phyloP scores from a whole-genome alignment of 441 rosid species.

The Eruca vesicaria region DNA sequence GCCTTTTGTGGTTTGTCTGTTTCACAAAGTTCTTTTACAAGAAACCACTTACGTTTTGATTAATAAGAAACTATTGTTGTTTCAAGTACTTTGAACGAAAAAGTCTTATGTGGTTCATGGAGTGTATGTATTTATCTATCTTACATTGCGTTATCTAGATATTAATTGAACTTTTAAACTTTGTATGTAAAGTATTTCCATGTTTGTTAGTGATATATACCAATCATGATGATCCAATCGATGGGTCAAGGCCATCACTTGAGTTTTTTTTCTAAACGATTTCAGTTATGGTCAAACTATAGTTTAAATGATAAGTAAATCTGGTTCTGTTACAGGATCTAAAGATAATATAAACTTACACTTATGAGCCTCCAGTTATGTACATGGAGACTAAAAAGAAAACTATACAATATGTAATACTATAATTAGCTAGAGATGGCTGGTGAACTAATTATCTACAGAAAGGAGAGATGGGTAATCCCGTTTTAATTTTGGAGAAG shows the following conservation, averaged over 20 bases:
- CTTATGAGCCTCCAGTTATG: neutral
- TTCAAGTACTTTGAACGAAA: neutral
- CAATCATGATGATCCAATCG: neutral
- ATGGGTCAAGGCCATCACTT: neutral
- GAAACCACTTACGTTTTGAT: constrained; percentile 9
- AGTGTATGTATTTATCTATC: constrained; percentile 4
- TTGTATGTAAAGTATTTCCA: neutral
- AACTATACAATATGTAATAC: neutral
- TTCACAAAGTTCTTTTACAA: constrained; percentile 15
- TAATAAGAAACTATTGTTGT: neutral
- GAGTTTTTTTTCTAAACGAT: neutral
- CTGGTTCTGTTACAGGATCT: neutral
- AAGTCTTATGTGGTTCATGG: constrained; percentile 16
- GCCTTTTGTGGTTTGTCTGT: constrained; percentile 26
- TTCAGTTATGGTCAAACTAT: neutral
- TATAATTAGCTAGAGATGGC: neutral
- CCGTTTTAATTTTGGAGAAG: neutral
- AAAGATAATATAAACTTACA: neutral
- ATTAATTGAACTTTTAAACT: neutral
- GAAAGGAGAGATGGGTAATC: neutral
- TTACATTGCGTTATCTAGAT: neutral
- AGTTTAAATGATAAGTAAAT: neutral
- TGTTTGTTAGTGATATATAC: neutral
- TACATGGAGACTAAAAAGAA: neutral
- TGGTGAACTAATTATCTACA: neutral